phyloP scores from a whole-genome alignment of 257 asterid species.

The Datura wrightii region DNA sequence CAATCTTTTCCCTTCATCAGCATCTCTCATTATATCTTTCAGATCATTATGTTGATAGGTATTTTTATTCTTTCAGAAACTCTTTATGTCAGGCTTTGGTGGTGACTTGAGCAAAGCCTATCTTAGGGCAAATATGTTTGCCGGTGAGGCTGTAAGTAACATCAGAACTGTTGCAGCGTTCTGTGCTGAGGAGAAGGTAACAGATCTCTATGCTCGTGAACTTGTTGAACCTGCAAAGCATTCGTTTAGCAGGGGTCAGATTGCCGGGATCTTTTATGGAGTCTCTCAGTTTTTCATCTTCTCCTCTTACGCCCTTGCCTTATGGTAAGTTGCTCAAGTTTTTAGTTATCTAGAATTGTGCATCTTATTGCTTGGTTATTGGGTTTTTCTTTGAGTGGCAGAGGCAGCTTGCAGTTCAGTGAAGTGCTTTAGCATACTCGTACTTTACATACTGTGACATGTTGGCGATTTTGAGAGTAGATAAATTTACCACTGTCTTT shows the following conservation, averaged over 20 bases:
- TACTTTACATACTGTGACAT: background rate
- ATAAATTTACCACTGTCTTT: background rate
- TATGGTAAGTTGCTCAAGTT: conserved; percentile 62
- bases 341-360: background rate
- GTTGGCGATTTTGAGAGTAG: background rate
- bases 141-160: conserved; percentile 98
- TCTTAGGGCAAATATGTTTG: conserved; percentile 95
- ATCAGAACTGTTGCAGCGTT: conserved; percentile 95
- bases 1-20: conserved; percentile 10
- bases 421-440: conserved; percentile 16
- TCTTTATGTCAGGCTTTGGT: conserved; percentile 95
- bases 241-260: conserved; percentile 87
- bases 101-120: conserved; percentile 88
- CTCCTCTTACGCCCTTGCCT: conserved; percentile 90
- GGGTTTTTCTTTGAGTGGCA: background rate
- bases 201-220: conserved; percentile 70
- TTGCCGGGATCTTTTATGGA: conserved; percentile 90
- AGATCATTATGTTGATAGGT: conserved; percentile 23
- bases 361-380: background rate
- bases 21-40: background rate
- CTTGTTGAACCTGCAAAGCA: conserved; percentile 80
- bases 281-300: conserved; percentile 94
- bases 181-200: conserved; percentile 87
- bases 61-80: conserved; percentile 66
- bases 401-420: conserved; percentile 7